phyloP scores from a whole-genome alignment of 2,329 filamentous ascomycete genomes.

The Diplodia intermedia region DNA sequence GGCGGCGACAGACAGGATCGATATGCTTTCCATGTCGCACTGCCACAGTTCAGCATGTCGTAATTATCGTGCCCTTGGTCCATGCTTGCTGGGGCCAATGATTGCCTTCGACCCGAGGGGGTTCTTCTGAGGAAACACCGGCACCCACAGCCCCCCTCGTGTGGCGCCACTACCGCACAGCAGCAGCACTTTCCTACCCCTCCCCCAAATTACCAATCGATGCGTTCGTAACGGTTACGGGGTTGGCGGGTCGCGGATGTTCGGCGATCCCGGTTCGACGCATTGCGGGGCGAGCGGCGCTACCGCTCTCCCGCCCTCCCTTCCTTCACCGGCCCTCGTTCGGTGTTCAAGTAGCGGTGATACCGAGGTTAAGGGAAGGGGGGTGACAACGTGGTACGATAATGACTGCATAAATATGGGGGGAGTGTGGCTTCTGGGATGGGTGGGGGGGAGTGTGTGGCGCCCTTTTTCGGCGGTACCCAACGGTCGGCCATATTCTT shows the following conservation, averaged over 20 bases:
- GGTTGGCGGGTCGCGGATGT: background rate
- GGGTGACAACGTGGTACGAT: background rate
- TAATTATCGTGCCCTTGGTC: background rate
- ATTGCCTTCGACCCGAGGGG: background rate
- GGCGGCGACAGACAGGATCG: background rate
- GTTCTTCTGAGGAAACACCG: background rate
- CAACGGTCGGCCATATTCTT: conserved; percentile 1
- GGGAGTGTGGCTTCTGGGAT: background rate
- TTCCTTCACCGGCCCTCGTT: background rate
- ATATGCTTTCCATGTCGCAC: background rate
- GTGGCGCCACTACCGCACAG: background rate
- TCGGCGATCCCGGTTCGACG: background rate
- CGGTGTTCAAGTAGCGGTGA: background rate
- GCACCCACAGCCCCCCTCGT: background rate
- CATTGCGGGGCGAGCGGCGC: background rate
- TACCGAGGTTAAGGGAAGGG: background rate
- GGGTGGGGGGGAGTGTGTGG: background rate
- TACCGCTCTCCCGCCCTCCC: background rate
- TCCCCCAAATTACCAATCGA: background rate
- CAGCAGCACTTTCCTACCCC: background rate
- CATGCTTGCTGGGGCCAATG: background rate
- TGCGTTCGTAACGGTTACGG: background rate
- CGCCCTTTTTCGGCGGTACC: background rate
- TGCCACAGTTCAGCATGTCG: background rate
- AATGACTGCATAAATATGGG: conserved; percentile 24